Conservation (phyloP, 2,329 filamentous ascomycete genomes). For the Mycocentrospora acerina region DNA sequence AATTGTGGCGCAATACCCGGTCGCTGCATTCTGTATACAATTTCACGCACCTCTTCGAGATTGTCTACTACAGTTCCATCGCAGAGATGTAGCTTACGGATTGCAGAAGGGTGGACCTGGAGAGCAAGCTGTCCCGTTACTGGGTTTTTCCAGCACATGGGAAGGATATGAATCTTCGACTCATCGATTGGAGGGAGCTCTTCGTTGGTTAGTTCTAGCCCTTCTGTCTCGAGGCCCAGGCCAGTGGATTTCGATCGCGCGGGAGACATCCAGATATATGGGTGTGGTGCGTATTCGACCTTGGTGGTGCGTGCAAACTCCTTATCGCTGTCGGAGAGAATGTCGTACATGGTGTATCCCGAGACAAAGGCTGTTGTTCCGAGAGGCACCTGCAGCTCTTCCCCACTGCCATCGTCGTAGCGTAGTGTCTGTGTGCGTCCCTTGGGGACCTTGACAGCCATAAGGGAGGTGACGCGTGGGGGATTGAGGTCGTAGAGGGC, state of each 20-base stretch:
- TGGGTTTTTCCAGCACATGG: slow-evolving; percentile 78
- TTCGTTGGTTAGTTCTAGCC: slow-evolving; percentile 59
- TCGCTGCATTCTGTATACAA: slow-evolving; percentile 71
- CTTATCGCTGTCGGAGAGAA: slow-evolving; percentile 65
- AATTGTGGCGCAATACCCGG: slow-evolving; percentile 68
- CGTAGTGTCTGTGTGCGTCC: slow-evolving; percentile 60
- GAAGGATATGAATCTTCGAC: slow-evolving; percentile 68
- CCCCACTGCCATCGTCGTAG: slow-evolving; percentile 71
- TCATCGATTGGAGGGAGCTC: slow-evolving; percentile 67
- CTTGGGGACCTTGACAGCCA: slow-evolving; percentile 73
- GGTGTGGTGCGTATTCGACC: slow-evolving; percentile 75
- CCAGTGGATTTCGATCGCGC: slow-evolving; percentile 68
- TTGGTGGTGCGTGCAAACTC: slow-evolving; percentile 66
- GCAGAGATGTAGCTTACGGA: slow-evolving; percentile 66
- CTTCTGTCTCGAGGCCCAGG: slow-evolving; percentile 69
- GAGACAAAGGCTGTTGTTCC: slow-evolving; percentile 77
- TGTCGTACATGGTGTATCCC: slow-evolving; percentile 69
- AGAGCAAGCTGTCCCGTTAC: slow-evolving; percentile 68
- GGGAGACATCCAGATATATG: slow-evolving; percentile 78
- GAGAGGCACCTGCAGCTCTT: slow-evolving; percentile 67
- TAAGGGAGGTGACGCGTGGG: slow-evolving; percentile 69
- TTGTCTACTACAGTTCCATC: slow-evolving; percentile 71
- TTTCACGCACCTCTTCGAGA: slow-evolving; percentile 64
- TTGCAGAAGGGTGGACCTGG: slow-evolving; percentile 72
- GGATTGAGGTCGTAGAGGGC: slow-evolving; percentile 75